Evolutionary conservation across 176 grass and related monocot species (phyloP), one percentile per base, ranked within the genome.

Genomic region (Hordeum vulgare): DNA sequence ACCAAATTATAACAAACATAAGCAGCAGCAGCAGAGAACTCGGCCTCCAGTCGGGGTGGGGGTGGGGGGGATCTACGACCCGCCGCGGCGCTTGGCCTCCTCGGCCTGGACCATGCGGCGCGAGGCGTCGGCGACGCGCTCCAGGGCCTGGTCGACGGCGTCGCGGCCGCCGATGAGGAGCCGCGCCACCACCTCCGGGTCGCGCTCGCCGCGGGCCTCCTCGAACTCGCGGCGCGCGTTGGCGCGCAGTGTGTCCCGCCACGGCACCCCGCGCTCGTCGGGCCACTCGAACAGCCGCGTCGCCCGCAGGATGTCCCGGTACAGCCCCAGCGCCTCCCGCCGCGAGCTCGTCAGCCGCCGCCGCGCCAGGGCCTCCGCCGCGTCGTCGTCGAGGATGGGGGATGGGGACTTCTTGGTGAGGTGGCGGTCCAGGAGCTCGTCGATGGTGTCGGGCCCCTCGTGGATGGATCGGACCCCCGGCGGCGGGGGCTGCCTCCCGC

Each of bases 341-440:
- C 90, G 82, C 37, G 86, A 82, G 84, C 92, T 91, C 33, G 90
- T 93, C 71, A 98, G 79, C 73, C 92, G 75, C 15, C 88, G 84
- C 62, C 89, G 86, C 28, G 63, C 69, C 63, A 71, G 65, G 21
- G 84, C 83, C 72, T 87, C 82, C 35, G 41, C 27, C 15, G 85
- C 88, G 20, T 90, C 88, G 62, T 85, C 90, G 80, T 89, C 86
- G 53, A 79, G 64, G n/a, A 35, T 24, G 69, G 78, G 25, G 13
- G 84, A 53, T 17, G 34, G n/a, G 23, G 75, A 2, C 53, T 91
- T 93, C 82, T 98, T 93, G 65, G 81, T 85, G 33, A 98, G 82
- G 82, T 98, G 92, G 44, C 90, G 89, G 45, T 98, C 92, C 24
- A 98, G 90, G 40, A 98, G 92, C 89, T 98, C 96, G 37, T 98